Evolutionary conservation across 2,329 filamentous ascomycete genomes (phyloP), one percentile per base, ranked within the genome.

Genomic region (Fonsecaea nubica): DNA sequence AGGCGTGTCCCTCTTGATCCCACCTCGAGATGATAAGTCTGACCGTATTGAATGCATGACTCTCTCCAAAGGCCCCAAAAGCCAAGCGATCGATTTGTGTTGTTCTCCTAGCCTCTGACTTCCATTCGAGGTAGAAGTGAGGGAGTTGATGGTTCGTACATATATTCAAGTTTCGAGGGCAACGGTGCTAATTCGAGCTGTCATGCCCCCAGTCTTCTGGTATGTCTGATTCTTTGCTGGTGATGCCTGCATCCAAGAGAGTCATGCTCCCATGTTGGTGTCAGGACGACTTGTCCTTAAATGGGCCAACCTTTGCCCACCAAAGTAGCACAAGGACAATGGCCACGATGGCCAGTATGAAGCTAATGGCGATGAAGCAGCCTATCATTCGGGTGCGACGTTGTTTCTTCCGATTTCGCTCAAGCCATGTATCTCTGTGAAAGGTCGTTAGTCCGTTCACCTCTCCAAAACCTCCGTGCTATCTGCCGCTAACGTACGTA

Each of bases 391-490:
- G 80, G 25, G 80, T 80, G 9, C 82, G 79, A 55, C 80, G 80
- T 62, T 78, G 77, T 72, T 87, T 87, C 57, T 75, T 75, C 15
- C 78, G 77, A 75, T 87, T 80, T 6, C 77, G 77, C 40, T 78
- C 79, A 36, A 88, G 83, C 86, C 86, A 88, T 59, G 80, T 80
- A 69, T 83, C 77, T 64, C 84, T 87, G 69, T 67, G 21, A 18
- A 18, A 10, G 13, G 55, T 32, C 38, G 48, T 64, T 48, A 67
- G 40, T 64, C 36, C 35, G 10, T 25, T 12, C 12, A 8, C 10
- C 10, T 33, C 18, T 18, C n/a, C 48, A 38, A 6, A 10, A n/a
- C 40, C 18, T 48, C 3, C 62, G 66, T 54, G 32, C 32, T 53
- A n/a, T 56, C 35, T 18, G 10, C 7, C 8, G 12, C 45, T 60